These are phyloP conservation scores for Sclerotinia spermophila DNA, from an alignment of 2,329 filamentous ascomycete genomes.

Conservation along the genomic window DNA sequence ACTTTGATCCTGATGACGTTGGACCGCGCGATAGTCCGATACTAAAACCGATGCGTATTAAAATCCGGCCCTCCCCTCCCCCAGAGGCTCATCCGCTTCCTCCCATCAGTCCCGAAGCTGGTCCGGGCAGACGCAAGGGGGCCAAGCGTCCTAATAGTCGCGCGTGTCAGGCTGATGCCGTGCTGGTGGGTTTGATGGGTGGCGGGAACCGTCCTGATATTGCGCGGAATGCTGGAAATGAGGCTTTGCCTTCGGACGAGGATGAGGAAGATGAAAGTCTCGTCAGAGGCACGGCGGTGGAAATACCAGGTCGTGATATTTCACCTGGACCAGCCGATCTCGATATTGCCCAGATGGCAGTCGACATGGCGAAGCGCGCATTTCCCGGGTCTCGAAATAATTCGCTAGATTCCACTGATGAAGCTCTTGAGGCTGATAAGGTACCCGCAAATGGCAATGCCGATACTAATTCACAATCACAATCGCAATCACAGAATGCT, in stretches of 20 bases:
- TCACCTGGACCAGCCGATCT: conserved; percentile 21
- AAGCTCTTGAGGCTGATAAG: background rate
- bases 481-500: background rate
- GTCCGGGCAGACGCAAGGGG: conserved; percentile 33
- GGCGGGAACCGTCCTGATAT: conserved; percentile 63
- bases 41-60: conserved; percentile 43
- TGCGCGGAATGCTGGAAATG: conserved; percentile 52
- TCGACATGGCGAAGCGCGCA: conserved; percentile 1
- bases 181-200: conserved; percentile 63
- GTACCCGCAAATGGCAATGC: background rate
- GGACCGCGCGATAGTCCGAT: conserved; percentile 42
- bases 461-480: background rate
- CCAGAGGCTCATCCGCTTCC: conserved; percentile 46
- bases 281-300: conserved; percentile 24
- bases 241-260: conserved; percentile 47
- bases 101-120: conserved; percentile 43
- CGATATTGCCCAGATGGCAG: conserved; percentile 15
- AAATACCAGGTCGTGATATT: conserved; percentile 31
- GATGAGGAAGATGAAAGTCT: conserved; percentile 42
- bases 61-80: conserved; percentile 49
- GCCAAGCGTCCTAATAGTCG: conserved; percentile 24
- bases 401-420: background rate
- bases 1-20: conserved; percentile 49
- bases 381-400: background rate
- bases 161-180: conserved; percentile 58